Base-by-base conservation (phyloP, 164 flowering plant species). In the Chimonanthus salicifolius region DNA sequence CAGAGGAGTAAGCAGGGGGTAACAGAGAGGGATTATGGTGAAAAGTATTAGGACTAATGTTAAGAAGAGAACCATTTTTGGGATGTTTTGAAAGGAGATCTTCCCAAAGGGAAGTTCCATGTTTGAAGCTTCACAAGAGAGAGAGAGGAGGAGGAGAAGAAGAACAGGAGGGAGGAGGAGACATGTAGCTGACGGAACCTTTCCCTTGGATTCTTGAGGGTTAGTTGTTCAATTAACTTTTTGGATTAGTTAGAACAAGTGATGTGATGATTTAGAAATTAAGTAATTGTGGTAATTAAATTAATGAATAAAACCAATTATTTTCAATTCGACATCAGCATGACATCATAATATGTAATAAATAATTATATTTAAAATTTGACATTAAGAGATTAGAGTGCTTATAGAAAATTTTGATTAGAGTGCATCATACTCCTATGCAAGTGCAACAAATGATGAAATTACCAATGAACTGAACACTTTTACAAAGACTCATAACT, bases 21-120 rank as follows among this genome's bases (percentile, higher is more conserved):
- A 78, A n/a, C 51, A 76, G 21, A 85, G 76, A 62, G 83, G 84
- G 49, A 78, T 58, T 4, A 76, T 46, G 43, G 85, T 78, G 73
- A 84, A 75, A 18, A 86, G 67, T 54, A 83, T 20, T 15, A 85
- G 49, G 47, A 79, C 7, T 10, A 78, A 33, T 13, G 76, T 67
- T 47, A 72, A 43, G 11, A 81, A 45, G 11, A 78, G 64, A 43
- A 73, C 80, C 4, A 74, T 20, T 43, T 74, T 82, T 33, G 82
- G 76, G 7, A 78, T 70, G 45, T 72, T 80, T 58, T 67, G 77
- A 9, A 75, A 15, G 6, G 79, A 74, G 54, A 2, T 63, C 76
- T 75, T 79, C 71, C 70, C 73, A 7, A 72, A 54, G 49, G 81
- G 77, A 72, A 70, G 74, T 70, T 83, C 83, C 73, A 74, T 69